Base-by-base conservation (phyloP, 176 grass and related monocot genomes). In the Poa pratensis region DNA sequence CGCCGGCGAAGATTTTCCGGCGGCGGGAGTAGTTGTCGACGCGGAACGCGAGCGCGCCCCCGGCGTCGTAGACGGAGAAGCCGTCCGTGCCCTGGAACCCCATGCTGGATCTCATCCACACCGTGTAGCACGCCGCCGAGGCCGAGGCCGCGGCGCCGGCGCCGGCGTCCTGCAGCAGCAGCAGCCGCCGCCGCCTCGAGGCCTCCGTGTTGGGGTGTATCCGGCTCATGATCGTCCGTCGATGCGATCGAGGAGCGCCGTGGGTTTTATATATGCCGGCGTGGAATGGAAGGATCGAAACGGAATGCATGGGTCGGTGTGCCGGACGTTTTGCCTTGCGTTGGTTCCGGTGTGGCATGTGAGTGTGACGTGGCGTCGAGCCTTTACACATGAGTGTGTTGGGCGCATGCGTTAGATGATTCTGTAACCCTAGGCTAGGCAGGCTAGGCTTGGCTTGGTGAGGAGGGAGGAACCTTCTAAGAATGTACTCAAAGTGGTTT, bases 51-150 rank as follows among this genome's bases (percentile, higher is more conserved):
- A 97, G 87, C 24, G 16, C 79, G 27, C 95, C 92, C 2, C 74
- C 39, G 80, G 42, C 83, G 77, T 95, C 95, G 72, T 94, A 97
- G 70, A 95, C 87, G 43, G 85, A 91, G 87, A 97, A 95, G 51
- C 95, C 95, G 73, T 97, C 95, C 12, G 92, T 91, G 55, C 95
- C 95, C 24, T 91, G 90, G 88, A 97, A 95, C 5, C 87, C 91
- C 90, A 97, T 97, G 92, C 87, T 95, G 1, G 95, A 97, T 60
- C 94, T 86, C 82, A 91, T 94, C 95, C 95, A 97, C 69, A 95
- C 95, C 27, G 95, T 97, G 87, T 88, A 92, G 18, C 39, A 42
- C 65, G 82, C 11, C 32, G 5, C 11, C 45, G 63, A 2, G 9
- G 42, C 5, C 46, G 80, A 35, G 16, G 51, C 49, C 35, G 67